Conservation (phyloP, 345 rosid genomes). For the Hypericum androsaemum region DNA sequence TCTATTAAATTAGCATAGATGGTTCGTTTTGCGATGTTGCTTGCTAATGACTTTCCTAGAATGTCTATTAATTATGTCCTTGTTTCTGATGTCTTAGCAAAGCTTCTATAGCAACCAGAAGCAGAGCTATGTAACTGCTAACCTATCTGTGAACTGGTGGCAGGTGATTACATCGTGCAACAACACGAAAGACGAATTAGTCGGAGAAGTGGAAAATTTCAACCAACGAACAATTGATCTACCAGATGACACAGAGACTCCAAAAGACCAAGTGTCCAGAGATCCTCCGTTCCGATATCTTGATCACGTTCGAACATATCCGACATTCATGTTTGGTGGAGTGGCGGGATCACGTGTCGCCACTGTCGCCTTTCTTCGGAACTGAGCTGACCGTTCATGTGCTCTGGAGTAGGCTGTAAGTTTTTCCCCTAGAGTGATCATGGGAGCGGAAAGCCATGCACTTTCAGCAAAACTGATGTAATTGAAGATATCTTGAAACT, state of each 20-base stretch:
- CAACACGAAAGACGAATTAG: conserved; percentile 75
- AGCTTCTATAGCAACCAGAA: background rate
- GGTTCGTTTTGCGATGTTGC: too few relatives aligned
- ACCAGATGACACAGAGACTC: conserved; percentile 22
- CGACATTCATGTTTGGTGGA: conserved; percentile 86
- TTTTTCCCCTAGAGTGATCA: too few relatives aligned
- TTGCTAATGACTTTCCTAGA: too few relatives aligned
- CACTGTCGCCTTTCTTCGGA: conserved; percentile 75
- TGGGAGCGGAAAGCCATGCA: too few relatives aligned
- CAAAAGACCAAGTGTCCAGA: conserved; percentile 27
- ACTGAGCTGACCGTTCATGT: conserved; percentile 16
- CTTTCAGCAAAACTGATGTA: too few relatives aligned
- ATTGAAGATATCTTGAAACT: too few relatives aligned
- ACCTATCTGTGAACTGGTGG: background rate
- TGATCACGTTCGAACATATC: conserved; percentile 74
- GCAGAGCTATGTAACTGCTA: background rate
- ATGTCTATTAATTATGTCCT: too few relatives aligned
- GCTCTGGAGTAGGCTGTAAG: too few relatives aligned
- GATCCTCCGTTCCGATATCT: conserved; percentile 50
- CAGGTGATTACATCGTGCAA: conserved; percentile 89
- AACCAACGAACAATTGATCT: conserved; percentile 36
- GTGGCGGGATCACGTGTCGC: conserved; percentile 83
- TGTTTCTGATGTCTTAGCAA: background rate
- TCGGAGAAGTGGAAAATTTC: conserved; percentile 64
- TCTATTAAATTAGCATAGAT: too few relatives aligned